Percentiles rank a stretch among this genome's conserved stretches.
phyloP scores from a whole-genome alignment of 192 early-diverging fungal genomes.

The Haplosporangium gracile region DNA sequence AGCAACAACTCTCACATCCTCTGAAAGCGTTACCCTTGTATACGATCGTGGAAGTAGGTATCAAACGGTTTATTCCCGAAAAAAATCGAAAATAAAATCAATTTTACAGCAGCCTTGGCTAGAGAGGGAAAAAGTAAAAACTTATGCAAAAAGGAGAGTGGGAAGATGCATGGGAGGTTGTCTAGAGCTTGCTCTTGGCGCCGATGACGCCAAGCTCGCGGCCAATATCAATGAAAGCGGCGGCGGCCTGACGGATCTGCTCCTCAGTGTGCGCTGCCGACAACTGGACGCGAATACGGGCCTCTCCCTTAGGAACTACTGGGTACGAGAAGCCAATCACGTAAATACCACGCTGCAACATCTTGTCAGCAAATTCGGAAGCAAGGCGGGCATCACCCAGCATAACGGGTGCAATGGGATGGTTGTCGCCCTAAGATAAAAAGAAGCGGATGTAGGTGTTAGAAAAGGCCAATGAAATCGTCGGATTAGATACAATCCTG shows the following conservation, averaged over 20 bases:
- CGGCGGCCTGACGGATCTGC: conserved; percentile 88
- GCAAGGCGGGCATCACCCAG: conserved; percentile 95
- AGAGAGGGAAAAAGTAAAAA: conserved; percentile 7
- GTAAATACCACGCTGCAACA: conserved; percentile 94
- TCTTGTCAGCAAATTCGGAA: conserved; percentile 77
- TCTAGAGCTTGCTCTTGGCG: conserved; percentile 53
- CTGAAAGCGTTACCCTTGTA: conserved; percentile 31
- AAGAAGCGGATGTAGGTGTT: not conserved
- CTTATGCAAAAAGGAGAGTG: not conserved
- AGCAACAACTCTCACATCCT: conserved; percentile 27
- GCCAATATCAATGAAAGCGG: conserved; percentile 70
- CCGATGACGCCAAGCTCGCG: conserved; percentile 52
- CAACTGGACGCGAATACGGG: conserved; percentile 95
- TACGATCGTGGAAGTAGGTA: conserved; percentile 34
- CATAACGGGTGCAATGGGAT: conserved; percentile 91
- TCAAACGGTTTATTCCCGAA: conserved; percentile 58
- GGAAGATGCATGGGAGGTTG: not conserved
- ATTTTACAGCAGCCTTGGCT: no score
- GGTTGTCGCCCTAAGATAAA: conserved; percentile 47
- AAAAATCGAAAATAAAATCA: conserved; percentile 31
- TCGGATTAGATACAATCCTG: not conserved
- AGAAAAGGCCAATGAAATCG: not conserved
- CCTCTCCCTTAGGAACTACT: conserved; percentile 92
- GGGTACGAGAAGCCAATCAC: conserved; percentile 98
- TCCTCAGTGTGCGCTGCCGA: conserved; percentile 88